Percentiles rank a stretch among this genome's conserved stretches.
phyloP scores from a whole-genome alignment of 225 moss, liverwort and hornwort genomes.

The Neckera pumila region DNA sequence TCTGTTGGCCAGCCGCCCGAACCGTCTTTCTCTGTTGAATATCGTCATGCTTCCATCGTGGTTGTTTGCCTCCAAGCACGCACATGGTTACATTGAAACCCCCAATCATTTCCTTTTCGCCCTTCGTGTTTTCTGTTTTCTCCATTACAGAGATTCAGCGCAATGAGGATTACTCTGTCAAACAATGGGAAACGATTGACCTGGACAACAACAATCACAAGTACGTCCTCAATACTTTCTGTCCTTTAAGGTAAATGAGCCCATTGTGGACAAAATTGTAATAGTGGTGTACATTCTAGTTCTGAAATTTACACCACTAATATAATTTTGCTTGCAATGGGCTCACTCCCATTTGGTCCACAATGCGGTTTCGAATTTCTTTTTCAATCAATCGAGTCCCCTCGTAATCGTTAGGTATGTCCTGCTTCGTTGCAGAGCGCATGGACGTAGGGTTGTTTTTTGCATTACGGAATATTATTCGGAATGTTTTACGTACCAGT shows the following conservation, averaged over 20 bases:
- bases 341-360: too few relatives aligned
- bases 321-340: too few relatives aligned
- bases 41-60: neutral
- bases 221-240: neutral
- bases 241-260: too few relatives aligned
- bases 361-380: neutral
- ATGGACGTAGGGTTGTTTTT: neutral
- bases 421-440: neutral
- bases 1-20: slow-evolving; percentile 3
- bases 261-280: too few relatives aligned
- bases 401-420: neutral
- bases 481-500: neutral
- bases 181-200: neutral
- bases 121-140: neutral
- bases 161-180: neutral
- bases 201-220: neutral
- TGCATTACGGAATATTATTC: neutral
- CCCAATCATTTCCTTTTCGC: neutral
- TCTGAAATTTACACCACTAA: too few relatives aligned
- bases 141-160: neutral
- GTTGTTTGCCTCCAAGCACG: neutral
- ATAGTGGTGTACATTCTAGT: too few relatives aligned
- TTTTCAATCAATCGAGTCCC: neutral
- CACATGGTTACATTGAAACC: neutral
- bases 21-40: neutral